Percentiles rank a stretch among this genome's conserved stretches.
These are phyloP conservation scores for Paramecium octaurelia DNA, from an alignment of 73 alveolate genomes.

Conservation along the genomic window DNA sequence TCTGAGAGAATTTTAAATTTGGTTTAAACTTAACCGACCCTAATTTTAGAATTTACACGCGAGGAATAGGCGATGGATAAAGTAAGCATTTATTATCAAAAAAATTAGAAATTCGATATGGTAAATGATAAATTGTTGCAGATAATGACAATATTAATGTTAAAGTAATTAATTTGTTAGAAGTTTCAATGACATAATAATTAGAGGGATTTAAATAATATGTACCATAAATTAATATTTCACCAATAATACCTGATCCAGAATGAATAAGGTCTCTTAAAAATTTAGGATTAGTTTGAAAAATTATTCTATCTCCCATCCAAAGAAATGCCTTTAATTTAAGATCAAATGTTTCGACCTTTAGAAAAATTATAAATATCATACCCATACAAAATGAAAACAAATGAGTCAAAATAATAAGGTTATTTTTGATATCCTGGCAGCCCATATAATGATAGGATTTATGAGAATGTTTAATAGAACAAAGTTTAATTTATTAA, in stretches of 20 bases:
- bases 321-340: neutral
- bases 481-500: too few relatives aligned
- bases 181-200: conserved; percentile 58
- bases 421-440: neutral
- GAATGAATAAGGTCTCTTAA: neutral
- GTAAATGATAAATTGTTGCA: conserved; percentile 56
- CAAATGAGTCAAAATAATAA: neutral
- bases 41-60: conserved; percentile 55
- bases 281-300: neutral
- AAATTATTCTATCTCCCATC: neutral
- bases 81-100: conserved; percentile 49
- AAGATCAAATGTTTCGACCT: neutral
- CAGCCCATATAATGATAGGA: neutral
- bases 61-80: conserved; percentile 72
- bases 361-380: neutral
- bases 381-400: neutral
- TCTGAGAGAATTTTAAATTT: conserved; percentile 72
- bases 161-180: conserved; percentile 65
- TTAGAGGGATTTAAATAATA: conserved; percentile 7
- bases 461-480: neutral
- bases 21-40: conserved; percentile 61
- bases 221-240: neutral
- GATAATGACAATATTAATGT: conserved; percentile 53
- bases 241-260: neutral
- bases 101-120: conserved; percentile 67